These are phyloP conservation scores for Lachnellula suecica DNA, from an alignment of 2,329 filamentous ascomycete genomes.

Conservation along the genomic window DNA sequence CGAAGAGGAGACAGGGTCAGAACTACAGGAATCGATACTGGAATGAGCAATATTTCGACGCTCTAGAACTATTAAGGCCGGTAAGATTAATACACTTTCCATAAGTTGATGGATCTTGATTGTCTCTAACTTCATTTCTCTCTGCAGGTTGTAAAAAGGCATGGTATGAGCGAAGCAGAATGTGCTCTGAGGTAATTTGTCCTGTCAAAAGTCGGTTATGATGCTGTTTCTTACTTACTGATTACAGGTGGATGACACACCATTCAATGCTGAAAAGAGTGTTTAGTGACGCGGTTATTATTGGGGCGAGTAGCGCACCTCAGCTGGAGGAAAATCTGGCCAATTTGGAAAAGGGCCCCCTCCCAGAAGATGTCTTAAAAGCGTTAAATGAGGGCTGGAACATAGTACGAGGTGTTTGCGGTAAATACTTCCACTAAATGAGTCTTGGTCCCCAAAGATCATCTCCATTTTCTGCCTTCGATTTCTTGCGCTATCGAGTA, in stretches of 20 bases:
- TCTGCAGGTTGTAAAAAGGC: slow-evolving; percentile 57
- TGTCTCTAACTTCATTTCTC: neutral
- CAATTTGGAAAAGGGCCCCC: slow-evolving; percentile 64
- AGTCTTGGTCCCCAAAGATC: too few relatives aligned
- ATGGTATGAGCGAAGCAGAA: slow-evolving; percentile 69
- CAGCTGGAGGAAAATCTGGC: slow-evolving; percentile 59
- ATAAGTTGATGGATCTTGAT: neutral
- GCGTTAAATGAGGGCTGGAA: slow-evolving; percentile 77
- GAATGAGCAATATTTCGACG: slow-evolving; percentile 60
- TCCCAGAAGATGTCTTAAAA: slow-evolving; percentile 74
- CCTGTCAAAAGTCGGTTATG: too few relatives aligned
- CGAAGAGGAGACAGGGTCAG: slow-evolving; percentile 48
- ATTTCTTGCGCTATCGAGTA: too few relatives aligned
- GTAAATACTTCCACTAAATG: slow-evolving; percentile 51
- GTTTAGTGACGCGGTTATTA: slow-evolving; percentile 56
- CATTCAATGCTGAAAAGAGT: slow-evolving; percentile 60
- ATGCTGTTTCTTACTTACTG: too few relatives aligned
- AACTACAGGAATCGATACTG: slow-evolving; percentile 59
- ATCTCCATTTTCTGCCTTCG: too few relatives aligned
- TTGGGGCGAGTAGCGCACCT: slow-evolving; percentile 55
- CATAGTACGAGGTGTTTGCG: slow-evolving; percentile 58
- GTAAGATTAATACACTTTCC: neutral
- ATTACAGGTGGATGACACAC: slow-evolving; percentile 70
- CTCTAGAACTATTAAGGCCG: slow-evolving; percentile 63
- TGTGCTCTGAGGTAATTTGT: slow-evolving; percentile 74